Base-by-base conservation (phyloP, 1,284 basidiomycete genomes). In the Ustilago xerochloae region DNA sequence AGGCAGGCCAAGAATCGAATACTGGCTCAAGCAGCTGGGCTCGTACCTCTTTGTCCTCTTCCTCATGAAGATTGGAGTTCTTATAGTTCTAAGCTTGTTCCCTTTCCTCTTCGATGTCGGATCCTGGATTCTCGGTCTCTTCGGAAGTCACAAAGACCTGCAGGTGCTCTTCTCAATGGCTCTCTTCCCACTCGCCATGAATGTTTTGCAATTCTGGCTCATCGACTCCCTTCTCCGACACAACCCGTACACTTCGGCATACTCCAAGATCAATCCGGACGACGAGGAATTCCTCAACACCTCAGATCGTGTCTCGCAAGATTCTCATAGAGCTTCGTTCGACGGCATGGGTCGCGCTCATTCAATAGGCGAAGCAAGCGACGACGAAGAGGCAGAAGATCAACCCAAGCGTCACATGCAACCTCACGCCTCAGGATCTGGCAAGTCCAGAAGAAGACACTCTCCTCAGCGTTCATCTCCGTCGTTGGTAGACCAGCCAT, bases 111-210 rank as follows among this genome's bases (percentile, higher is more conserved):
- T 92, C 78, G 86, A 87, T 13, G 84, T 92, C 26, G 93, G 91
- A 15, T 91, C 91, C 60, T 94, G 91, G 91, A 85, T 96, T 13
- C 86, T 99, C 32, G 89, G 89, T 66, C 93, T 93, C 90, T 90
- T 93, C 26, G 89, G 88, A 52, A 75, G 71, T 18, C 75, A 87
- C 86, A 54, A 90, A 86, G 67, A 73, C 18, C 48, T 69, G 15
- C 81, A 82, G 51, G 81, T 86, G 28, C 77, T 86, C 43, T 80
- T 74, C 78, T 91, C 91, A 33, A 96, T 97, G 92, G 93, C 93
- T 58, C 84, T 97, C 49, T 95, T 97, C 86, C 95, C 95, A 1
- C 90, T 95, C 66, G 87, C 91, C 62, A 97, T 97, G 94, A 97
- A 84, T 59, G 72, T 76, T 10, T 32, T 83, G 15, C 77, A 81